Evolutionary conservation across 768 basidiomycete species (phyloP).

Genomic region (Suillus variegatus): DNA sequence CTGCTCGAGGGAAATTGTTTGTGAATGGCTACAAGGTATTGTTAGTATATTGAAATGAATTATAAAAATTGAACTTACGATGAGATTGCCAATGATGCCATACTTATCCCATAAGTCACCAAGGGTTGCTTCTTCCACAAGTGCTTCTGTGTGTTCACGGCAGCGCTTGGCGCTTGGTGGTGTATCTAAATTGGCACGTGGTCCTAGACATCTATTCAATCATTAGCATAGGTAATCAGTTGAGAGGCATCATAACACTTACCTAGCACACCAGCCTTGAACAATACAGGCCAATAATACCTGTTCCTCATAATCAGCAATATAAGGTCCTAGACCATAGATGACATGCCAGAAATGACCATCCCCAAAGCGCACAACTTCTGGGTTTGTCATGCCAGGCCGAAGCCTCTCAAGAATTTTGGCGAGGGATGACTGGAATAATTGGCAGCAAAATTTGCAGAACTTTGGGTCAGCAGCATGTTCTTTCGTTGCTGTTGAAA

Average conservation of each 20-base stretch:
- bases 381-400: no score
- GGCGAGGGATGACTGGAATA: constrained; percentile 32
- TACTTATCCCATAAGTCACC: constrained; percentile 24
- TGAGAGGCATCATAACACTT: no score
- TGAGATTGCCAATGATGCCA: constrained; percentile 23
- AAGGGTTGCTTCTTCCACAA: constrained; percentile 12
- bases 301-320: no score
- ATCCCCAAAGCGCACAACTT: no score
- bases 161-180: constrained; percentile 9
- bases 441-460: constrained; percentile 28
- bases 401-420: constrained; percentile 19
- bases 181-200: not conserved
- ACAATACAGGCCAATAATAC: no score
- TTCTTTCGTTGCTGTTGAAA: constrained; percentile 10
- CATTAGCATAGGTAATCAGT: no score
- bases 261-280: no score
- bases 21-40: constrained; percentile 35
- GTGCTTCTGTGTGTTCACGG: constrained; percentile 20
- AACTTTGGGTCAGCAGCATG: constrained; percentile 18
- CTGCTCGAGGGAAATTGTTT: constrained; percentile 31
- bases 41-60: not conserved
- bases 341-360: not conserved
- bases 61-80: constrained; percentile 16
- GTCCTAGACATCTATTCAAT: not conserved
- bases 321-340: not conserved